Percentiles rank a stretch among this genome's conserved stretches.
These are phyloP conservation scores for Vitis cinerea DNA, from an alignment of 164 flowering plant genomes.

Conservation along the genomic window DNA sequence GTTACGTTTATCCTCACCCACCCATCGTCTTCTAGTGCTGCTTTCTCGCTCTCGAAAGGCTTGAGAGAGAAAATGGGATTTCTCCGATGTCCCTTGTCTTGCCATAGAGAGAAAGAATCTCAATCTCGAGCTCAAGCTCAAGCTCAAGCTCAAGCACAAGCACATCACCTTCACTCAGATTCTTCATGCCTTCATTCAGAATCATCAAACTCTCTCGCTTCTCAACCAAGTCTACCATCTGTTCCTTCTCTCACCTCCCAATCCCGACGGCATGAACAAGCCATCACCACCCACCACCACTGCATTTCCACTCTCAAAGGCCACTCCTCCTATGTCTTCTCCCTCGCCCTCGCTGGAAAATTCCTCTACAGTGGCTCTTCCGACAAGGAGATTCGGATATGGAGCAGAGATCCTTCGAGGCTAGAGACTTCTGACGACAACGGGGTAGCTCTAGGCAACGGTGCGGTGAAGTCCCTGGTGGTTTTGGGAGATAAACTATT, in stretches of 20 bases:
- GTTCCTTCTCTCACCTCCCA: conserved; percentile 54
- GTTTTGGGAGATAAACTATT: conserved; percentile 30
- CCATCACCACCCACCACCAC: conserved; percentile 24
- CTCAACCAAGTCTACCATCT: conserved; percentile 64
- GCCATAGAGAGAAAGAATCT: conserved; percentile 20
- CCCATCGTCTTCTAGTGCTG: not conserved
- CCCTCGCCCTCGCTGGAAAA: conserved; percentile 54
- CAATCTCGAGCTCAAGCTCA: conserved; percentile 14
- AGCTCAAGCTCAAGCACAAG: not conserved
- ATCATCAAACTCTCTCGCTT: conserved; percentile 35
- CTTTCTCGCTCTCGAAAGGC: not conserved
- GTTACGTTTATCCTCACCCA: conserved; percentile 1
- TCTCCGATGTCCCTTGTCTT: conserved; percentile 34
- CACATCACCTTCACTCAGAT: conserved; percentile 2
- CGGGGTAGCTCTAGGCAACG: conserved; percentile 17
- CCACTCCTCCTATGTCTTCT: conserved; percentile 55
- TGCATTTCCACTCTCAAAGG: conserved; percentile 56
- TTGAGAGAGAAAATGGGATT: conserved; percentile 32
- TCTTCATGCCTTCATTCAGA: conserved; percentile 18
- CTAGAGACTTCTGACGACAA: not conserved
- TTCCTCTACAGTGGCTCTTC: conserved; percentile 63
- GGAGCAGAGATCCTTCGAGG: conserved; percentile 27
- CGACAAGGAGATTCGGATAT: conserved; percentile 39
- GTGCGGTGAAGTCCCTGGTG: conserved; percentile 42
- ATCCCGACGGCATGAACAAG: conserved; percentile 5